Evolutionary conservation across 257 asterid species (phyloP).

Genomic region (Solanum tarijense): DNA sequence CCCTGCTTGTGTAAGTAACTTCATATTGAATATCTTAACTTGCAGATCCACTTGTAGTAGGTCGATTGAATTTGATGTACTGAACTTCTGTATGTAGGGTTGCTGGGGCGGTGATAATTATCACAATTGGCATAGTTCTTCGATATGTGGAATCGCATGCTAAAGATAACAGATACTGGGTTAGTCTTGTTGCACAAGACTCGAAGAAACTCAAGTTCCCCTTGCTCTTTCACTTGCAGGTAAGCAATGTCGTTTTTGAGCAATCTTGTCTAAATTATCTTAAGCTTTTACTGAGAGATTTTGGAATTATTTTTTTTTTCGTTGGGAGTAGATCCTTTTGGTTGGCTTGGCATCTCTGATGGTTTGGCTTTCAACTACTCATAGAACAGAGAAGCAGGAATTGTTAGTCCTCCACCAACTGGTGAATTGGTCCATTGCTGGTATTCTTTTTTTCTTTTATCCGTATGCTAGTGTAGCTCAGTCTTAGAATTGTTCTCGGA

Average conservation of each 20-base stretch:
- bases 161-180: constrained; percentile 41
- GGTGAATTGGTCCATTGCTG: constrained; percentile 84
- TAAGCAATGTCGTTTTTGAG: neutral
- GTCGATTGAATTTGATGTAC: neutral
- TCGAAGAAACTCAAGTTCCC: constrained; percentile 36
- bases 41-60: neutral
- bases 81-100: constrained; percentile 24
- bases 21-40: neutral
- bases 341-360: constrained; percentile 65
- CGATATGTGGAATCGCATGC: constrained; percentile 46
- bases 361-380: constrained; percentile 87
- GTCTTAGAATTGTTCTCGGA: neutral
- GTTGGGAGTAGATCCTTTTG: constrained; percentile 47
- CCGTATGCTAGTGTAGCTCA: neutral
- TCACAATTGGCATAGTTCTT: constrained; percentile 54
- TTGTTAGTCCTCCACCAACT: constrained; percentile 71
- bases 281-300: neutral
- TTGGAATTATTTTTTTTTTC: constrained; percentile 1
- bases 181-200: constrained; percentile 35
- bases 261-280: neutral
- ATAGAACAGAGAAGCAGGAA: constrained; percentile 80
- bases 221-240: constrained; percentile 74
- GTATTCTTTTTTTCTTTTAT: constrained; percentile 27
- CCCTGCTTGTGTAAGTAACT: constrained; percentile 65
- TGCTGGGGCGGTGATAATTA: constrained; percentile 59